Base-by-base conservation (phyloP, 2,329 filamentous ascomycete species). In the Alternaria infectoria region DNA sequence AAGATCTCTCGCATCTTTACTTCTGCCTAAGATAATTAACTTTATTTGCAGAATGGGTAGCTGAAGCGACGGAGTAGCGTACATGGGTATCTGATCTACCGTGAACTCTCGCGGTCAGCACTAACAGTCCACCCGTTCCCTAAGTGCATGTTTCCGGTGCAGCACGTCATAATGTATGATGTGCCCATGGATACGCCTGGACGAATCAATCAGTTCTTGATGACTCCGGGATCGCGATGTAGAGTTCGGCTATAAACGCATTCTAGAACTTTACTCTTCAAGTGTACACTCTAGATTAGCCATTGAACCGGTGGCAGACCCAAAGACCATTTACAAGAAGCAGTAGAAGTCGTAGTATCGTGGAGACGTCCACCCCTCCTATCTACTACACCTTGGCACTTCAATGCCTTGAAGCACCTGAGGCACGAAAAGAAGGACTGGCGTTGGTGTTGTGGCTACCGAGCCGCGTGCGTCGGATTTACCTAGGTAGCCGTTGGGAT, bases 401-500 rank as follows among this genome's bases (percentile, higher is more conserved):
- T 51, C 19, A 51, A 50, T 49, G 28, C 45, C 47, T 57, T 25
- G n/a, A 17, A 26, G n/a, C 30, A 26, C 49, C 49, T 23, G 49
- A 36, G 49, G 49, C 28, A 51, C 17, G 17, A 36, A 51, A 51
- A 36, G 49, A 32, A 51, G 19, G 32, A 19, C 17, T n/a, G 30
- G 21, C 13, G 30, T 43, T 51, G 55, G 32, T 17, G 46, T 43
- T 32, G 32, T 23, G 45, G 28, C 44, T 40, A 32, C 45, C 45
- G 45, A 57, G 55, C 11, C 30, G 15, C 30, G 19, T 50, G 21
- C 45, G 15, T n/a, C 45, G 17, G 17, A 23, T 52, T 13, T 58
- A 36, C 46, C 56, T 40, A 32, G 46, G 56, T 52, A 28, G 56
- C 30, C 15, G 56, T 52, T 52, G 46, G 56, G 32, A 52, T 58